These are phyloP conservation scores for barley (Hordeum vulgare) DNA, from an alignment of 176 grass and related monocot species.

Conservation along the genomic window DNA sequence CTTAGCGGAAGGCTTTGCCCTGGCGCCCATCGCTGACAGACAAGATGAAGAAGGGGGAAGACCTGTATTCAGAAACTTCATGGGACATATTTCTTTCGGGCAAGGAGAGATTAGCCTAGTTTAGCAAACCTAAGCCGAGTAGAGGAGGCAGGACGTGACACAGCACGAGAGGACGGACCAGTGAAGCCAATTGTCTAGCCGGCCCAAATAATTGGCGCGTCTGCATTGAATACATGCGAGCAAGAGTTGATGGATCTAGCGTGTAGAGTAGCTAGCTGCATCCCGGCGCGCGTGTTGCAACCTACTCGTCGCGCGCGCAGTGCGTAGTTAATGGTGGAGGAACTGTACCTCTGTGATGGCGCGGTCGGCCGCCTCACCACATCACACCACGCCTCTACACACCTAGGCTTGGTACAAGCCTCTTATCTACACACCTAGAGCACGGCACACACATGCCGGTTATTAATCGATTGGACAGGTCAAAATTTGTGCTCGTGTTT, in stretches of 20 bases:
- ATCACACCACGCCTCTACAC: no score
- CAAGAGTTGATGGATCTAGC: constrained; percentile 37
- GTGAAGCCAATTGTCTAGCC: constrained; percentile 31
- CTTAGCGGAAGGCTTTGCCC: not conserved
- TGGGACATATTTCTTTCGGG: constrained; percentile 26
- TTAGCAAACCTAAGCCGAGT: not conserved
- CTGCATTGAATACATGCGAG: constrained; percentile 25
- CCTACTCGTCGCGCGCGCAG: not conserved
- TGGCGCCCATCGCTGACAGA: not conserved
- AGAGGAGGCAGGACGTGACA: not conserved
- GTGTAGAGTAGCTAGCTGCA: not conserved
- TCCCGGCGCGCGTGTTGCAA: not conserved
- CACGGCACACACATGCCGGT: not conserved
- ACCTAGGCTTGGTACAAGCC: not conserved
- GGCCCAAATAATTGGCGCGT: constrained; percentile 20
- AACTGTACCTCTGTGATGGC: constrained; percentile 38
- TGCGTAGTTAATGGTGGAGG: constrained; percentile 28
- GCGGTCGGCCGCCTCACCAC: constrained; percentile 13
- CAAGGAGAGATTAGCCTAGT: constrained; percentile 28
- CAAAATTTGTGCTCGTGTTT: not conserved
- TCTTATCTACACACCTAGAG: not conserved
- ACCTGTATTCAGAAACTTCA: not conserved
- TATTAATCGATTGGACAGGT: not conserved
- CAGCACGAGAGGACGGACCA: constrained; percentile 12
- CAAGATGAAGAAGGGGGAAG: not conserved